These are phyloP conservation scores for Aspergillus tubingensis DNA, from an alignment of 2,329 filamentous ascomycete genomes.

Conservation along the genomic window DNA sequence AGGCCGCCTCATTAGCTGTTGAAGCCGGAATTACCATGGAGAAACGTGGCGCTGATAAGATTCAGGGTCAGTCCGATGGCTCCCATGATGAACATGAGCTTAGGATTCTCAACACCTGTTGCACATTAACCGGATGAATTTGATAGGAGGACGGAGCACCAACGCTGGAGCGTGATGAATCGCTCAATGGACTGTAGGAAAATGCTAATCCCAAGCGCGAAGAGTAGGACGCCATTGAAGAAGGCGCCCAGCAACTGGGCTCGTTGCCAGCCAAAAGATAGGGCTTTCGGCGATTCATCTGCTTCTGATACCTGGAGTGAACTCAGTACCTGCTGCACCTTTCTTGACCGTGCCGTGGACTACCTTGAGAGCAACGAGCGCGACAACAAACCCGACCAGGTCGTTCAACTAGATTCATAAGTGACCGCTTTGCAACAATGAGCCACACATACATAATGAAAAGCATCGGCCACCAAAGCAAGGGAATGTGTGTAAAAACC, in stretches of 20 bases:
- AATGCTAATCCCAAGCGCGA: conserved; percentile 72
- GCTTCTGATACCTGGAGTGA: conserved; percentile 56
- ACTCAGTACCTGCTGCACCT: conserved; percentile 2
- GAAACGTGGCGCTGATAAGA: conserved; percentile 63
- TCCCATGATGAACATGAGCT: conserved; percentile 69
- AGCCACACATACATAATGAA: conserved; percentile 61
- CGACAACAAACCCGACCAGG: conserved; percentile 68
- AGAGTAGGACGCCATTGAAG: conserved; percentile 75
- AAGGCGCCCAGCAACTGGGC: conserved; percentile 74
- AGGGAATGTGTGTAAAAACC: conserved; percentile 72
- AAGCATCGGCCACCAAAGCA: conserved; percentile 73
- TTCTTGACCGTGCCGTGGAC: not conserved
- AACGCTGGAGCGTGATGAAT: conserved; percentile 34
- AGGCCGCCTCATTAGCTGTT: not conserved
- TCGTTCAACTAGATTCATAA: conserved; percentile 63
- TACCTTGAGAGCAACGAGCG: conserved; percentile 65
- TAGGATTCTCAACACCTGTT: conserved; percentile 64
- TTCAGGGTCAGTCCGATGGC: conserved; percentile 68
- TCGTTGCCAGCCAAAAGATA: conserved; percentile 76
- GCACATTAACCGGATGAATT: not conserved
- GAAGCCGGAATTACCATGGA: conserved; percentile 56
- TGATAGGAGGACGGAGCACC: conserved; percentile 7
- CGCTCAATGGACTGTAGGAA: conserved; percentile 72
- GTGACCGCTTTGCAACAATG: not conserved
- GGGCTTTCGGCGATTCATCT: conserved; percentile 57